Evolutionary conservation across 2,329 filamentous ascomycete genomes (phyloP).

Genomic region (Chalaropsis thielavioides): DNA sequence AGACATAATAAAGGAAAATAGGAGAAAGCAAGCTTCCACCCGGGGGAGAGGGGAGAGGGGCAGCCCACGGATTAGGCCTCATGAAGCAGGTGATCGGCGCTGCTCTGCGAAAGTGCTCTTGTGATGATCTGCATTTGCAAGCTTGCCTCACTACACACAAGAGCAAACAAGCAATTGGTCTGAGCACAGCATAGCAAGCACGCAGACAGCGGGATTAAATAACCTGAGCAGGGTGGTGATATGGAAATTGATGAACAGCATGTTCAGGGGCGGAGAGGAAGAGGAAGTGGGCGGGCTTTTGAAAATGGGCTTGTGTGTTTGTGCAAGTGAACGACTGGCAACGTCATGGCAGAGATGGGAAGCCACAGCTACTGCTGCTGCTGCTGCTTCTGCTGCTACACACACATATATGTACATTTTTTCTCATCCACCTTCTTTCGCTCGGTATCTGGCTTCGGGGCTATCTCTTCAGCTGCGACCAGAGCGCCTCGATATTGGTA

Average conservation of each 20-base stretch:
- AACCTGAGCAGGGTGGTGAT: neutral
- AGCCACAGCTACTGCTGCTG: neutral
- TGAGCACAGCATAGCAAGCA: neutral
- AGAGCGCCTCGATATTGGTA: neutral
- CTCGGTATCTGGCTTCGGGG: neutral
- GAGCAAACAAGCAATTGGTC: neutral
- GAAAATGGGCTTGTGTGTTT: no score
- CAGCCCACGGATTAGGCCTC: neutral
- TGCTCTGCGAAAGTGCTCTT: neutral
- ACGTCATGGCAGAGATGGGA: no score
- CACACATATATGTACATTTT: no score
- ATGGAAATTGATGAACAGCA: neutral
- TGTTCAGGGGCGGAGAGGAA: neutral
- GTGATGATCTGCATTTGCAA: neutral
- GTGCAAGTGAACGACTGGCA: no score
- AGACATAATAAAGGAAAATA: neutral
- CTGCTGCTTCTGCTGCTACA: neutral
- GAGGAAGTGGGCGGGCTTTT: no score
- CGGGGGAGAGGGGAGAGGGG: neutral
- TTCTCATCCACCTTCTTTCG: neutral
- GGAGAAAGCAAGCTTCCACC: neutral
- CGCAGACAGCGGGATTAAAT: slow-evolving; percentile 3
- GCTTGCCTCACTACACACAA: neutral
- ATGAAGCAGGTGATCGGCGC: neutral
- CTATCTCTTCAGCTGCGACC: neutral